Percentiles rank a stretch among this genome's conserved stretches.
Evolutionary conservation across 257 asterid species (phyloP).

Genomic region (Nemophila menziesii): DNA sequence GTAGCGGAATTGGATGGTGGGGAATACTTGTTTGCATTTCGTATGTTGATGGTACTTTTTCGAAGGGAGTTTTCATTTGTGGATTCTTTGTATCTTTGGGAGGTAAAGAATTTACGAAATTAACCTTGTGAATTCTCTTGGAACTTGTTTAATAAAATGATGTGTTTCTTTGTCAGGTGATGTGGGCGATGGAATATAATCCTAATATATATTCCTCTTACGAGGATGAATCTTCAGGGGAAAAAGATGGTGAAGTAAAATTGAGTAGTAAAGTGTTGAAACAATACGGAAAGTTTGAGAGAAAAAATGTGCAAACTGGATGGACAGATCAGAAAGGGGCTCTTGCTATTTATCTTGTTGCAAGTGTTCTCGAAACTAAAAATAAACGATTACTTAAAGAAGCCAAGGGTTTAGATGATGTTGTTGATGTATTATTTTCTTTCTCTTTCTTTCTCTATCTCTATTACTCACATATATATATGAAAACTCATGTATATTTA

Average conservation of each 20-base stretch:
- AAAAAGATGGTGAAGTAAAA: conserved; percentile 27
- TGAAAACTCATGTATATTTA: background rate
- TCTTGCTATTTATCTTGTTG: conserved; percentile 81
- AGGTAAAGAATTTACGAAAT: conserved; percentile 35
- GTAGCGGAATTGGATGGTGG: conserved; percentile 97
- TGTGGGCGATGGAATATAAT: conserved; percentile 99
- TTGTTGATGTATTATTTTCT: conserved; percentile 46
- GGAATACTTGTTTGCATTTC: conserved; percentile 87
- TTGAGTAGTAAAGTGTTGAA: conserved; percentile 40
- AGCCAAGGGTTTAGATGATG: conserved; percentile 93
- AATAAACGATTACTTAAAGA: conserved; percentile 63
- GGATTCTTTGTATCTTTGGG: conserved; percentile 92
- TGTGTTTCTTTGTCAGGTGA: conserved; percentile 33
- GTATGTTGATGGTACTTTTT: conserved; percentile 94
- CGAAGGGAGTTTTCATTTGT: conserved; percentile 90
- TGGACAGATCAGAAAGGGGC: conserved; percentile 63
- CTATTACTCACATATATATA: background rate
- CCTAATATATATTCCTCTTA: conserved; percentile 54
- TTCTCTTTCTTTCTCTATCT: background rate
- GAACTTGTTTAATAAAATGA: background rate
- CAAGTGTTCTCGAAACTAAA: conserved; percentile 85
- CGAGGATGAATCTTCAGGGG: conserved; percentile 33
- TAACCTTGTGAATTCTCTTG: background rate
- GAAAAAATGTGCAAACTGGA: conserved; percentile 64
- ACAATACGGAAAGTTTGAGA: conserved; percentile 82